phyloP scores from a whole-genome alignment of 2,329 filamentous ascomycete genomes.

The Beauveria varroae region DNA sequence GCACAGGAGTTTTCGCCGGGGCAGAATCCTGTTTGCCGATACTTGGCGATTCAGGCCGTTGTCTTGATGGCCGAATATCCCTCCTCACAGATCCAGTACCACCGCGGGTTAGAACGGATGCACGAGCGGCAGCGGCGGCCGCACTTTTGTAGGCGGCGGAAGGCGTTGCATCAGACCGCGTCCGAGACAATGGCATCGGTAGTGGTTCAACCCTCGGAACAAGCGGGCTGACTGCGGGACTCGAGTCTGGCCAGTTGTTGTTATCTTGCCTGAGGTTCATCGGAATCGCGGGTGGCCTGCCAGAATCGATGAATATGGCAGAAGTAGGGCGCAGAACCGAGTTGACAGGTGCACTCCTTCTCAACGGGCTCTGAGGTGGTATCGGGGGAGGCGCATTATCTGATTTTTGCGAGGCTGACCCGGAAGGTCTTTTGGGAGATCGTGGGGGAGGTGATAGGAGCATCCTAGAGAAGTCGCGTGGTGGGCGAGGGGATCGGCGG shows the following conservation, averaged over 20 bases:
- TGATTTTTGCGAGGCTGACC: neutral
- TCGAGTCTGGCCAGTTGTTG: neutral
- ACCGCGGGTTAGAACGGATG: slow-evolving; percentile 23
- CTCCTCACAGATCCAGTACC: slow-evolving; percentile 19
- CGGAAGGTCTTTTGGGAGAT: neutral
- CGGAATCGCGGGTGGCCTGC: slow-evolving; percentile 11
- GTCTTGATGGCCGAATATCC: slow-evolving; percentile 25
- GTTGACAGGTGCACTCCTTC: neutral
- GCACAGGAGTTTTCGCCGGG: slow-evolving; percentile 28
- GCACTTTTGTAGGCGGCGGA: neutral
- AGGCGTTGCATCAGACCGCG: neutral
- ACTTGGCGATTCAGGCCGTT: slow-evolving; percentile 17
- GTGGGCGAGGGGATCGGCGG: slow-evolving; percentile 42
- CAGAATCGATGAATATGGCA: slow-evolving; percentile 13
- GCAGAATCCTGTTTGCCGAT: slow-evolving; percentile 18
- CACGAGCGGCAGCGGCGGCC: slow-evolving; percentile 4
- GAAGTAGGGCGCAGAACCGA: neutral
- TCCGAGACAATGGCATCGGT: neutral
- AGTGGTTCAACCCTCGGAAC: slow-evolving; percentile 9
- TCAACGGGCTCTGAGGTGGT: neutral
- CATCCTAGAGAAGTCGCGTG: slow-evolving; percentile 1
- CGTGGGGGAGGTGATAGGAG: slow-evolving; percentile 2
- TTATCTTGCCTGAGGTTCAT: neutral
- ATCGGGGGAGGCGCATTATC: neutral
- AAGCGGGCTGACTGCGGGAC: neutral